These are phyloP conservation scores for Fusarium sp. DNA, from an alignment of 2,329 filamentous ascomycete species.

Conservation along the genomic window DNA sequence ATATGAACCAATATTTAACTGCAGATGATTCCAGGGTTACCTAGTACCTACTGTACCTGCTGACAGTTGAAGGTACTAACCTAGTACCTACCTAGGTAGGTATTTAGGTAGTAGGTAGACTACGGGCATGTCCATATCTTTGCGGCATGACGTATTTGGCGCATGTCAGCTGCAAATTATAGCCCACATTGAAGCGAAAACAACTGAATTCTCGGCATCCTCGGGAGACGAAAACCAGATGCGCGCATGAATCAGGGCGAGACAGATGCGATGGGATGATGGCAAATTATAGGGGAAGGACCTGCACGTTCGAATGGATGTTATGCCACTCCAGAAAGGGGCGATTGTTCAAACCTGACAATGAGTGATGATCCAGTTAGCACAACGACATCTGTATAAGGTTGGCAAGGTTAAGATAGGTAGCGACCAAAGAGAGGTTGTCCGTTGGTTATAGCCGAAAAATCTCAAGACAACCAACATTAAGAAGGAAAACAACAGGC, in stretches of 20 bases:
- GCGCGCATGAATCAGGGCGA: not conserved
- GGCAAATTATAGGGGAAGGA: constrained; percentile 1
- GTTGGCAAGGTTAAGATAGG: not conserved
- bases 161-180: constrained; percentile 16
- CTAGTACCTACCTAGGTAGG: no score
- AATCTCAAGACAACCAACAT: not conserved
- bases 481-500: not conserved
- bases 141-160: constrained; percentile 30
- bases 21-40: not conserved
- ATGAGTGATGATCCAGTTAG: not conserved
- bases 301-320: constrained; percentile 5
- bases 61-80: not conserved
- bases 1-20: not conserved
- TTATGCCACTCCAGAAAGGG: not conserved
- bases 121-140: not conserved
- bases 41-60: not conserved
- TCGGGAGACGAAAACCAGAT: constrained; percentile 8
- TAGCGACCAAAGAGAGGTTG: not conserved
- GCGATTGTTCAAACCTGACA: not conserved
- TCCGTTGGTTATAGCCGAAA: not conserved
- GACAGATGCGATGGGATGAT: not conserved
- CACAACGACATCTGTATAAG: not conserved
- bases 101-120: not conserved
- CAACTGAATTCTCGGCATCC: constrained; percentile 17
- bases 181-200: constrained; percentile 15